phyloP scores from a whole-genome alignment of 192 early-diverging fungal species.

The Dispira simplex region DNA sequence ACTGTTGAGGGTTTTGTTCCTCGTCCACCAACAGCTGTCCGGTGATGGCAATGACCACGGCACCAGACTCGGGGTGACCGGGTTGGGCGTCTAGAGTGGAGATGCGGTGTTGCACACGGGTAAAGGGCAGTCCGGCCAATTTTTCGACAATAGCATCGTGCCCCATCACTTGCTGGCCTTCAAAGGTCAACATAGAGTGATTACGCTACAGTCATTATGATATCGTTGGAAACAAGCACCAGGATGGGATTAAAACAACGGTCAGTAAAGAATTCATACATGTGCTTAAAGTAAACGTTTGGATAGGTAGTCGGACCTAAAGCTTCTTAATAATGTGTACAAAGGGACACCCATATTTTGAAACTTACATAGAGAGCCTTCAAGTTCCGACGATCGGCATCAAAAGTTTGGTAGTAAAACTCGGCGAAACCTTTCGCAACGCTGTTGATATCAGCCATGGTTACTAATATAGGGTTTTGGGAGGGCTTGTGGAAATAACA shows the following conservation, averaged over 20 bases:
- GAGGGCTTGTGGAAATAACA: too few relatives aligned
- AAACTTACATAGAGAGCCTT: slow-evolving; percentile 65
- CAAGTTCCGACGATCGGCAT: slow-evolving; percentile 44
- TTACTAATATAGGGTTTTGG: neutral
- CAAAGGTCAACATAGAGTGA: slow-evolving; percentile 75
- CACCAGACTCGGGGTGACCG: slow-evolving; percentile 32
- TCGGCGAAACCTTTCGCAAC: slow-evolving; percentile 60
- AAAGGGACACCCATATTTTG: too few relatives aligned
- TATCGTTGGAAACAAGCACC: neutral
- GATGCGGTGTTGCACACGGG: slow-evolving; percentile 52
- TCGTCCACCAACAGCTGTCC: slow-evolving; percentile 81
- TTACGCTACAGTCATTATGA: slow-evolving; percentile 37
- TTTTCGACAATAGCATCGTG: slow-evolving; percentile 53
- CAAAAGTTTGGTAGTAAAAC: slow-evolving; percentile 84
- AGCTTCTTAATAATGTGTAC: too few relatives aligned
- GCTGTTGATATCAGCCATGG: slow-evolving; percentile 8
- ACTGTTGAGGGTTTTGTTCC: slow-evolving; percentile 64
- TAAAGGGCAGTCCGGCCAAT: slow-evolving; percentile 65
- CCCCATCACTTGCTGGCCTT: slow-evolving; percentile 51
- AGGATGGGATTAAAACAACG: neutral
- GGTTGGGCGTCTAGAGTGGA: slow-evolving; percentile 74
- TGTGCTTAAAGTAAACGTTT: too few relatives aligned
- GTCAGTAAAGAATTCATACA: neutral
- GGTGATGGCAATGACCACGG: slow-evolving; percentile 68
- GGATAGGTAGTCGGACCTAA: too few relatives aligned